Evolutionary conservation across 768 basidiomycete species (phyloP), one percentile per base, ranked within the genome.

Genomic region (Russula sp.): DNA sequence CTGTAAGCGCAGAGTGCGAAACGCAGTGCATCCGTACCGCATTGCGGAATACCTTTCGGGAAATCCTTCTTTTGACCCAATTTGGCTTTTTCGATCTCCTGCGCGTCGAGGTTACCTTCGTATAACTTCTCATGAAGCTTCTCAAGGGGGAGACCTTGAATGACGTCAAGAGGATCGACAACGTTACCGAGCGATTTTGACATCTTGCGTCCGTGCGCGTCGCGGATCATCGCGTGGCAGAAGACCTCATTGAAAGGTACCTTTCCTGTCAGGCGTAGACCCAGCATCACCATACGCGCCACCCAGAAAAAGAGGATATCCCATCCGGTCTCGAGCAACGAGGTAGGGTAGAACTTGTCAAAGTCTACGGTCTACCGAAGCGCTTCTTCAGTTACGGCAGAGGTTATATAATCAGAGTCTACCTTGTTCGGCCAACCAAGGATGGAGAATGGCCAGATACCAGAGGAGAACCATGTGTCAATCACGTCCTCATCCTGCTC

Each of bases 281-380:
- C 96, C 40, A 98, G 85, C 71, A 99, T 78, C 55, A 91, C 96
- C 96, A 98, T 99, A 49, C 97, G 89, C 18, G 97, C 95, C 8
- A 98, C 96, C 97, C 97, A 99, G 84, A 98, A 98, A 83, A 95
- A 95, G n/a, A 99, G 76, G 71, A 98, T 98, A 68, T 98, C 97
- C 96, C 97, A 98, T 52, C 97, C 97, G 0, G 97, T 99, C 78
- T 98, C 97, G 34, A 98, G 84, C 50, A 98, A 70, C n/a, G 87
- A 84, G 2, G 92, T 78, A 0, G 97, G 97, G 75, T 95, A 99
- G 79, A 92, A 98, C 34, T 80, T 78, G 67, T 86, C 74, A 48
- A 92, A 69, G 73, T 98, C 96, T 5, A 77, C 66, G 0, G 93
- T 94, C 92, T 93, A 67, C 24, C 51, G 58, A 46, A 46, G 30